phyloP scores from a whole-genome alignment of 208 protist species.

The Leishmania aethiopica region DNA sequence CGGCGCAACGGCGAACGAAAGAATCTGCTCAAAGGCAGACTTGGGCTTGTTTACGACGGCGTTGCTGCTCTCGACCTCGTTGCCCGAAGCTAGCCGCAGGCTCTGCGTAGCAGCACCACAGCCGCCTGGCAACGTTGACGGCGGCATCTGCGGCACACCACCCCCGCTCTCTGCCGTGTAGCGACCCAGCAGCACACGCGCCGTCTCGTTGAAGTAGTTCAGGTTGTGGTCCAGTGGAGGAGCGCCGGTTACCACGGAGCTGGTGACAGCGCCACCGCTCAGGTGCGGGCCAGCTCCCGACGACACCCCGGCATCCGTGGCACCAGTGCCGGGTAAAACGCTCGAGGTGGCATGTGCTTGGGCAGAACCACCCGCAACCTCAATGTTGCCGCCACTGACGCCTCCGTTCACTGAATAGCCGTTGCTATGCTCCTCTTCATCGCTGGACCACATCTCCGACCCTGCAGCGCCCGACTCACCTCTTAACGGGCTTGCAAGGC shows the following conservation, averaged over 20 bases:
- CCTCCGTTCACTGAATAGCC: not conserved
- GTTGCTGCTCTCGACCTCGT: not conserved
- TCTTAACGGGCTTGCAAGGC: not conserved
- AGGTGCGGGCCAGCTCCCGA: not conserved
- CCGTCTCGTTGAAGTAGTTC: conserved; percentile 43
- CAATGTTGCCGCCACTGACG: conserved; percentile 1
- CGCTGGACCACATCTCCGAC: conserved; percentile 25
- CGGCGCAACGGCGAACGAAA: conserved; percentile 37
- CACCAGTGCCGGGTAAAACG: not conserved
- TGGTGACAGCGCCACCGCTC: not conserved
- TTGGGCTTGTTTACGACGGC: conserved; percentile 10
- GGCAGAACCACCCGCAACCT: not conserved
- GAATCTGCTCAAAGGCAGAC: conserved; percentile 52
- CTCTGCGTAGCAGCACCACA: not conserved
- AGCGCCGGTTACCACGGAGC: not conserved
- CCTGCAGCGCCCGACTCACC: conserved; percentile 8
- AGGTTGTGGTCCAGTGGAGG: conserved; percentile 4
- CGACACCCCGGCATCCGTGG: not conserved
- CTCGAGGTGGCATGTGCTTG: not conserved
- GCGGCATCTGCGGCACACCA: not conserved
- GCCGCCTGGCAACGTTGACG: not conserved
- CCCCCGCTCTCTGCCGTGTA: conserved; percentile 24
- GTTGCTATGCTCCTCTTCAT: conserved; percentile 20
- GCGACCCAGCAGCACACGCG: conserved; percentile 39
- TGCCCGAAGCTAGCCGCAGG: no score